phyloP scores from a whole-genome alignment of 495 filamentous ascomycete species.

The Talaromyces borbonicus region DNA sequence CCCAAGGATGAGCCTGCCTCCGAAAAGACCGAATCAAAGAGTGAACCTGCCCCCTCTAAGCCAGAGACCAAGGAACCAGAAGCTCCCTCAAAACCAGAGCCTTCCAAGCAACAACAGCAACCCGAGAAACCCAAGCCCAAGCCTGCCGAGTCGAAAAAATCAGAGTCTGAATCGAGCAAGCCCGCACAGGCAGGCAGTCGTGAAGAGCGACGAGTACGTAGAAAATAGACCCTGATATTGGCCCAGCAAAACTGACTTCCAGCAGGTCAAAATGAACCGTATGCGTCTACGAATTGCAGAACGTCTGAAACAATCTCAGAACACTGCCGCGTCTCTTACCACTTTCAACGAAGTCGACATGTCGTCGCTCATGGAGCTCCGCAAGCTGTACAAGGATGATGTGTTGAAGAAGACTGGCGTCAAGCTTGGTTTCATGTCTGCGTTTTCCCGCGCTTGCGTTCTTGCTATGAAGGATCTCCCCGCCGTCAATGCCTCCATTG shows the following conservation, averaged over 20 bases:
- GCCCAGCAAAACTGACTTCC: slow-evolving; percentile 4
- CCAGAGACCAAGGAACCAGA: slow-evolving; percentile 32
- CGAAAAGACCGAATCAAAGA: slow-evolving; percentile 33
- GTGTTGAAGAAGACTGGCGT: slow-evolving; percentile 91
- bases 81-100: slow-evolving; percentile 23
- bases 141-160: slow-evolving; percentile 20
- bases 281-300: slow-evolving; percentile 97
- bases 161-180: slow-evolving; percentile 22
- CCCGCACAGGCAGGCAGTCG: slow-evolving; percentile 49
- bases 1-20: slow-evolving; percentile 33
- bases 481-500: slow-evolving; percentile 95
- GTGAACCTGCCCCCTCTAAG: slow-evolving; percentile 25
- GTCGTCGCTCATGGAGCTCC: slow-evolving; percentile 95
- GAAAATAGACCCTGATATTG: background rate
- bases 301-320: slow-evolving; percentile 97
- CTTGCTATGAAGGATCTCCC: slow-evolving; percentile 92
- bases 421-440: slow-evolving; percentile 98
- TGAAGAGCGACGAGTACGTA: slow-evolving; percentile 77
- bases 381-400: slow-evolving; percentile 93
- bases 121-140: slow-evolving; percentile 16
- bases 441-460: slow-evolving; percentile 85
- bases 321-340: slow-evolving; percentile 92
- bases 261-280: slow-evolving; percentile 96
- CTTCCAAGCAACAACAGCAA: slow-evolving; percentile 21
- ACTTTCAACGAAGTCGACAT: slow-evolving; percentile 99